Evolutionary conservation across 306 rosid species (phyloP).

Genomic region (Pyrus communis): DNA sequence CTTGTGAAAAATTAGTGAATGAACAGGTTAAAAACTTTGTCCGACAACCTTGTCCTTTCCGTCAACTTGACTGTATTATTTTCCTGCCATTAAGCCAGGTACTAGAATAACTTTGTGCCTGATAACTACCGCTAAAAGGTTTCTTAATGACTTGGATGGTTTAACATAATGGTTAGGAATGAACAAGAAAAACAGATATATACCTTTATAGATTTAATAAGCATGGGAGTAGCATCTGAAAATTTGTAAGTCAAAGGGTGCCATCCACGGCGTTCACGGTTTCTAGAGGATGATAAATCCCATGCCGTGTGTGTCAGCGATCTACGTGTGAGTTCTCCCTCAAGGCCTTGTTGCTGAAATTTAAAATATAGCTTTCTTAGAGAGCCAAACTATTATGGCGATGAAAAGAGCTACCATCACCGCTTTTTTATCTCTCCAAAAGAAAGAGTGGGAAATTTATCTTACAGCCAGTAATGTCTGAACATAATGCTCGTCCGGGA

Average conservation of each 20-base stretch:
- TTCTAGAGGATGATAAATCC: slow-evolving; percentile 75
- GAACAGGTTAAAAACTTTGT: background rate
- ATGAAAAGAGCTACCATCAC: background rate
- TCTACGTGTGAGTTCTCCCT: slow-evolving; percentile 75
- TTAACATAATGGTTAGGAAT: background rate
- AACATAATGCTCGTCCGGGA: slow-evolving; percentile 96
- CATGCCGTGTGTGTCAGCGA: slow-evolving; percentile 77
- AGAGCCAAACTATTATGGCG: background rate
- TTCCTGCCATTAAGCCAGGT: background rate
- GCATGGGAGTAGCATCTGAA: slow-evolving; percentile 85
- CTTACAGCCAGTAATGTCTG: slow-evolving; percentile 91
- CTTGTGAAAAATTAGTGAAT: background rate
- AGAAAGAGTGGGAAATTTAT: background rate
- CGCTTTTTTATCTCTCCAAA: background rate
- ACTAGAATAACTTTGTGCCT: background rate
- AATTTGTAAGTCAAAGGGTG: slow-evolving; percentile 91
- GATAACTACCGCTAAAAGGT: background rate
- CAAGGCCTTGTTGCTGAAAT: slow-evolving; percentile 76
- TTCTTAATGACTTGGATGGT: background rate
- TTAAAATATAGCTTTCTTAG: slow-evolving; percentile 12
- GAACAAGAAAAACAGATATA: background rate
- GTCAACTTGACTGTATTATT: background rate
- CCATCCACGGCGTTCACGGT: slow-evolving; percentile 84
- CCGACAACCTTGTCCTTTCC: background rate
- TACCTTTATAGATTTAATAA: slow-evolving; percentile 78